phyloP scores from a whole-genome alignment of 129 eudicot species.

The Helichrysum umbraculigerum region DNA sequence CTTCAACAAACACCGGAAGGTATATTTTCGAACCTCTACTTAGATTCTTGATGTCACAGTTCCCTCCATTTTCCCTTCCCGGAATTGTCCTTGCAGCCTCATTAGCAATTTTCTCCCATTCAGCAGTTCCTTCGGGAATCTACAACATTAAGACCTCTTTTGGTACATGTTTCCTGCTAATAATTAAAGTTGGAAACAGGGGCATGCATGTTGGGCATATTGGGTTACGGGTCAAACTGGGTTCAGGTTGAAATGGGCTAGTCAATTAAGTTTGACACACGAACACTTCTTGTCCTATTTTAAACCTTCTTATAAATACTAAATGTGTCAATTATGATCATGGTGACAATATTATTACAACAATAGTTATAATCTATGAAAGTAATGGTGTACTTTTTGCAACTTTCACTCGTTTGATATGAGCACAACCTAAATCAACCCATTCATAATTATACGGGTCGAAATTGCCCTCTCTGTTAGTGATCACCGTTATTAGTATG shows the following conservation, averaged over 20 bases:
- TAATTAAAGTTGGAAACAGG: not conserved
- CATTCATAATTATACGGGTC: not conserved
- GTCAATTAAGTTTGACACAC: not conserved
- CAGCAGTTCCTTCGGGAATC: too few relatives aligned
- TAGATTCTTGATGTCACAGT: constrained; percentile 93
- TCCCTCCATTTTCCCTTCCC: constrained; percentile 98
- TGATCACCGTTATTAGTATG: not conserved
- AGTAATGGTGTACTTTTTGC: not conserved
- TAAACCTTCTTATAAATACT: not conserved
- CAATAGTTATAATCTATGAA: not conserved
- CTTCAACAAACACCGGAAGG: constrained; percentile 98
- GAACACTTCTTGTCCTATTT: not conserved
- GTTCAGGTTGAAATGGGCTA: not conserved
- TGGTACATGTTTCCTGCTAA: not conserved
- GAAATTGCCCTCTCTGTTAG: not conserved
- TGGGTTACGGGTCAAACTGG: not conserved
- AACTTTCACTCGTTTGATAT: not conserved
- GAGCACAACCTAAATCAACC: not conserved
- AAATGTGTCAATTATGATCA: not conserved
- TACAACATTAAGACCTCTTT: not conserved
- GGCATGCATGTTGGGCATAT: not conserved
- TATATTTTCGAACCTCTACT: constrained; percentile 92
- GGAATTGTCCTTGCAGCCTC: constrained; percentile 99
- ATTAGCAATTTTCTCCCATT: constrained; percentile 72
- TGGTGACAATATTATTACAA: not conserved